Conservation (phyloP, 106 monocot species). For the Phalaenopsis equestris region DNA sequence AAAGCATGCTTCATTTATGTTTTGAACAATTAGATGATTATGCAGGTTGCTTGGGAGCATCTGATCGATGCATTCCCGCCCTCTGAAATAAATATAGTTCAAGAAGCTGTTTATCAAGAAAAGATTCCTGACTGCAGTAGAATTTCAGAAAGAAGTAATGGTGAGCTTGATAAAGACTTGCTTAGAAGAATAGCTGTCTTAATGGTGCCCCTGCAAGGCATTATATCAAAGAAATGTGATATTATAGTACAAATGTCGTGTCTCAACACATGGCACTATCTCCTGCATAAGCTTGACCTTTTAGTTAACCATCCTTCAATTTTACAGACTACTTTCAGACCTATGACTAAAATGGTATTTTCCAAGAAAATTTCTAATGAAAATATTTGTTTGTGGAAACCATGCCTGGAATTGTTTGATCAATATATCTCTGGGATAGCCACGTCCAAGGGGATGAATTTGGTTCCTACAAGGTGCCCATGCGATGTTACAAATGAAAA, state of each 20-base stretch:
- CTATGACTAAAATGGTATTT: slow-evolving; percentile 33
- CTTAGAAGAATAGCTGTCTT: slow-evolving; percentile 41
- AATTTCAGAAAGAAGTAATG: slow-evolving; percentile 2
- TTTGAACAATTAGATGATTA: neutral
- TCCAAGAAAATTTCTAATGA: slow-evolving; percentile 19
- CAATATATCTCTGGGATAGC: slow-evolving; percentile 28
- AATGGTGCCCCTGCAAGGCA: slow-evolving; percentile 35
- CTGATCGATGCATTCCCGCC: slow-evolving; percentile 45
- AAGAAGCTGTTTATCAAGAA: neutral
- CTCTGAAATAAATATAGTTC: neutral
- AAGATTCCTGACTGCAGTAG: neutral
- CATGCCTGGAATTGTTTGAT: slow-evolving; percentile 44
- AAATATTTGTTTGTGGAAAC: slow-evolving; percentile 33
- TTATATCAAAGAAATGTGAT: slow-evolving; percentile 35
- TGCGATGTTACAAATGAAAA: neutral
- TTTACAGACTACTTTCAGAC: slow-evolving; percentile 20
- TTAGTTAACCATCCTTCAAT: slow-evolving; percentile 38
- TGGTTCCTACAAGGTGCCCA: neutral
- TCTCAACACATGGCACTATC: slow-evolving; percentile 43
- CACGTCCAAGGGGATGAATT: slow-evolving; percentile 10
- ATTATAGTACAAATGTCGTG: slow-evolving; percentile 29
- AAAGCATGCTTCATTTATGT: neutral
- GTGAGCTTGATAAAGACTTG: slow-evolving; percentile 6
- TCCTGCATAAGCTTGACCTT: slow-evolving; percentile 44
- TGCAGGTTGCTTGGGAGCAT: slow-evolving; percentile 49